Percentiles rank a stretch among this genome's conserved stretches.
phyloP scores from a whole-genome alignment of 2,329 filamentous ascomycete species.

The Epichloe festucae region DNA sequence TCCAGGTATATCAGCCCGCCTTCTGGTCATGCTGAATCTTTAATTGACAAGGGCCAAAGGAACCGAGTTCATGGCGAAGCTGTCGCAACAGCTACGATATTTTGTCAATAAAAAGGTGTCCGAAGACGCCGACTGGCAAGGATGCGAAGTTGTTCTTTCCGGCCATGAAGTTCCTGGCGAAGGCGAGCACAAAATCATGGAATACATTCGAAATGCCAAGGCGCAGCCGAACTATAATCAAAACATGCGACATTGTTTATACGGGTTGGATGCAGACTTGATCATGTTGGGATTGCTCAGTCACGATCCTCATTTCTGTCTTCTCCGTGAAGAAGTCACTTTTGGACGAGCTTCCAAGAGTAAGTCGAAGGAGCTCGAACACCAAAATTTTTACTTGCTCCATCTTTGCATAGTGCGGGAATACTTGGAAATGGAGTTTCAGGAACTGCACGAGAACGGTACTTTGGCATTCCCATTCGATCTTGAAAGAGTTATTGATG shows the following conservation, averaged over 20 bases:
- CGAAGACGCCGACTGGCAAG: conserved; percentile 95
- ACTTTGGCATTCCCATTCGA: conserved; percentile 69
- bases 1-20: conserved; percentile 41
- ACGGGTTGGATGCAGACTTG: conserved; percentile 91
- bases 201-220: conserved; percentile 96
- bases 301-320: conserved; percentile 95
- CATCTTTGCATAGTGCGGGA: conserved; percentile 96
- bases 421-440: conserved; percentile 93
- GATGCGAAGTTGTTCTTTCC: conserved; percentile 87
- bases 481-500: conserved; percentile 92
- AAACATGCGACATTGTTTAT: conserved; percentile 91
- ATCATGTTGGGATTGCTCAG: conserved; percentile 98
- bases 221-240: conserved; percentile 85
- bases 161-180: conserved; percentile 97
- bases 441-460: conserved; percentile 69
- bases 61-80: conserved; percentile 94
- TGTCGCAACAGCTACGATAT: conserved; percentile 89
- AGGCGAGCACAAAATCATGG: conserved; percentile 99
- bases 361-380: conserved; percentile 92
- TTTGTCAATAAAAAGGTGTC: conserved; percentile 98
- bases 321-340: conserved; percentile 93
- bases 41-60: conserved; percentile 25
- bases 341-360: conserved; percentile 79
- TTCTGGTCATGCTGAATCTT: too few species aligned
- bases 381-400: conserved; percentile 96